A percentile compares a stretch with the other conserved stretches of the same genome.
Conservation (phyloP, 768 basidiomycete genomes). For the Serendipita indica region DNA sequence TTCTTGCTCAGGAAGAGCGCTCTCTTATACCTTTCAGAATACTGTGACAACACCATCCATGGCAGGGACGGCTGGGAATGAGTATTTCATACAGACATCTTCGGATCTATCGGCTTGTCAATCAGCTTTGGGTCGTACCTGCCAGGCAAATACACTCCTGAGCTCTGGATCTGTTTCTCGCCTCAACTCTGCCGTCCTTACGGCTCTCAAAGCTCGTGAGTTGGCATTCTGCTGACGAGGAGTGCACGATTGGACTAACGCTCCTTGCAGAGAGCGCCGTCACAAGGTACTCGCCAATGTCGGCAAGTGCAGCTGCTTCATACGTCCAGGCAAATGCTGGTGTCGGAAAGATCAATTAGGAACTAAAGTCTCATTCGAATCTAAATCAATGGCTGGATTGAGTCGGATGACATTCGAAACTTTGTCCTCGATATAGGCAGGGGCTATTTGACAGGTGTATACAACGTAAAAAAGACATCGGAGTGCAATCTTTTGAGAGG, state of each 20-base stretch:
- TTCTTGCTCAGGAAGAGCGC: background rate
- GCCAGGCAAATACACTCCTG: constrained; percentile 9
- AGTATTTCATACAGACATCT: constrained; percentile 3
- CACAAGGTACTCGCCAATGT: background rate
- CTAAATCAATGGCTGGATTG: too few relatives aligned
- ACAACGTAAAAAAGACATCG: too few relatives aligned
- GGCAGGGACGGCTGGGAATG: background rate
- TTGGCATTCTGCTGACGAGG: background rate
- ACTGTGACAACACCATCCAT: constrained; percentile 10
- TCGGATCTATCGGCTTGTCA: constrained; percentile 3
- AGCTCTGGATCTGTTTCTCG: background rate
- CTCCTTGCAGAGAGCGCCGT: background rate
- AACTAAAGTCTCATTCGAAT: too few relatives aligned
- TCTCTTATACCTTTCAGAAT: background rate
- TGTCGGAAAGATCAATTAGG: constrained; percentile 7
- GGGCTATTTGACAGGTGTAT: too few relatives aligned
- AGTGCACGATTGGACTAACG: background rate
- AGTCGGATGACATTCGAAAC: too few relatives aligned
- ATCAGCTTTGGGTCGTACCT: constrained; percentile 5
- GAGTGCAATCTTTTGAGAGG: too few relatives aligned
- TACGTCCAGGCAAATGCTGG: constrained; percentile 12
- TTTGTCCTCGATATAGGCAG: too few relatives aligned
- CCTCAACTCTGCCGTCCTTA: background rate
- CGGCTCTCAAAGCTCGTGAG: background rate
- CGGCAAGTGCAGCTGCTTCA: constrained; percentile 3